Evolutionary conservation across 441 rosid genomes (phyloP).

Genomic region (Cnidoscolus chayamansa): DNA sequence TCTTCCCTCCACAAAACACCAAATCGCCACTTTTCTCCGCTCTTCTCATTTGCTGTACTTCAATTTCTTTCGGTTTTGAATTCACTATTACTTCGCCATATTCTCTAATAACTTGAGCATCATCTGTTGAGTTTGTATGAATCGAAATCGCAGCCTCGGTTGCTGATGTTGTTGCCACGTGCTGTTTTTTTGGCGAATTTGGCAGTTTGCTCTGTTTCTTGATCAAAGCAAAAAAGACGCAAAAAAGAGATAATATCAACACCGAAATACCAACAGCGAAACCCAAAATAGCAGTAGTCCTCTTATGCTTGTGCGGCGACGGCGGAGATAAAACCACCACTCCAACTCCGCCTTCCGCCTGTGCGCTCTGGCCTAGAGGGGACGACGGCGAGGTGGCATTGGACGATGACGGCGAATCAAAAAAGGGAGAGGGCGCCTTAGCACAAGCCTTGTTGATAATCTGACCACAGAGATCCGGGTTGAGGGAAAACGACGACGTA

Average conservation of each 20-base stretch:
- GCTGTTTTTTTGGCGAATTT: constrained; percentile 25
- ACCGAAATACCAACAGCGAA: constrained; percentile 48
- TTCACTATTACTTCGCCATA: constrained; percentile 11
- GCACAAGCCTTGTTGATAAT: constrained; percentile 55
- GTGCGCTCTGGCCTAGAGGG: constrained; percentile 54
- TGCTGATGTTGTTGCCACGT: constrained; percentile 11
- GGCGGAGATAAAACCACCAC: constrained; percentile 41
- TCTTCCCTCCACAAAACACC: constrained; percentile 68
- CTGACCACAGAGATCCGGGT: constrained; percentile 78
- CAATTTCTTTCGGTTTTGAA: constrained; percentile 25
- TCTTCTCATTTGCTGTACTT: constrained; percentile 28
- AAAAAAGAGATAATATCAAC: constrained; percentile 39
- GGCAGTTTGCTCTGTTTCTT: constrained; percentile 34
- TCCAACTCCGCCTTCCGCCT: constrained; percentile 38
- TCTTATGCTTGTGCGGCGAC: constrained; percentile 31
- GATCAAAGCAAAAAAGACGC: constrained; percentile 33
- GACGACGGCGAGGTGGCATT: constrained; percentile 39
- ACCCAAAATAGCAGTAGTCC: constrained; percentile 43
- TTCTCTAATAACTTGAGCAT: constrained; percentile 11
- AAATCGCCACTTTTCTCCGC: constrained; percentile 59
- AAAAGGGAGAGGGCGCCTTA: constrained; percentile 49
- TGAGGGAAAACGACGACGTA: constrained; percentile 48
- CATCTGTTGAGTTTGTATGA: not conserved
- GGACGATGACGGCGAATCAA: constrained; percentile 33
- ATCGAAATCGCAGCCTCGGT: not conserved